phyloP scores from a whole-genome alignment of 2,329 filamentous ascomycete species.

The Plectosphaerella cucumerina region DNA sequence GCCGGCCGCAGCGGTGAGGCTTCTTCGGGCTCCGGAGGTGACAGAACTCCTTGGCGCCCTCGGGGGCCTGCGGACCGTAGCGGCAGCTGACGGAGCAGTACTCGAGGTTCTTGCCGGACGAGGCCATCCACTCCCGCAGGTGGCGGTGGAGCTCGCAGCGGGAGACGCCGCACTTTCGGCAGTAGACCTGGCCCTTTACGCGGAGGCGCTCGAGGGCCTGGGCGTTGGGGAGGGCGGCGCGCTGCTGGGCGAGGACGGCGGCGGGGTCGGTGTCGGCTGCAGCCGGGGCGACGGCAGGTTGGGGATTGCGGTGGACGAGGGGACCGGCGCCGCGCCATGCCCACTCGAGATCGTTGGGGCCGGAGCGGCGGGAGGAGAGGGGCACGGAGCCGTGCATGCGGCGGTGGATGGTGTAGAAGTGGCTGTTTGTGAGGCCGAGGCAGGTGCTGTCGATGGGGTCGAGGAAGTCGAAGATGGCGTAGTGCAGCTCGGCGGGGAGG shows the following conservation, averaged over 20 bases:
- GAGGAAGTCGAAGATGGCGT: slow-evolving; percentile 56
- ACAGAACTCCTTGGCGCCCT: slow-evolving; percentile 46
- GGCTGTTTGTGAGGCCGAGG: slow-evolving; percentile 53
- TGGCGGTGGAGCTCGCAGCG: slow-evolving; percentile 62
- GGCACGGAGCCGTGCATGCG: slow-evolving; percentile 53
- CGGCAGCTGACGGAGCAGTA: slow-evolving; percentile 58
- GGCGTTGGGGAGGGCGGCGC: slow-evolving; percentile 6
- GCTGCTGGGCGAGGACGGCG: background rate
- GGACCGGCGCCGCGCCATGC: slow-evolving; percentile 55
- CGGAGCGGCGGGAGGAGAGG: slow-evolving; percentile 51
- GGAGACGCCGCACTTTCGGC: slow-evolving; percentile 56
- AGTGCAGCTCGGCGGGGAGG: slow-evolving; percentile 57
- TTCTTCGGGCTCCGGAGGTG: slow-evolving; percentile 58
- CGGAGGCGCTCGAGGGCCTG: slow-evolving; percentile 40
- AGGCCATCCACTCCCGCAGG: slow-evolving; percentile 51
- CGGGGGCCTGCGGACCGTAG: slow-evolving; percentile 45
- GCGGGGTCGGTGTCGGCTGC: slow-evolving; percentile 2
- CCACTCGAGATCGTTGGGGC: slow-evolving; percentile 61
- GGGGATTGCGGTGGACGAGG: slow-evolving; percentile 24
- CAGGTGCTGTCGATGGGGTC: slow-evolving; percentile 63
- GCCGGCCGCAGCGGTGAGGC: slow-evolving; percentile 53
- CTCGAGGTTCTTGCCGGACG: slow-evolving; percentile 41
- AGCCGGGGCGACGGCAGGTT: slow-evolving; percentile 4
- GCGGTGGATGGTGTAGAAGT: slow-evolving; percentile 55
- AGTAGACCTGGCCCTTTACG: slow-evolving; percentile 56